Base-by-base conservation (phyloP, 1,284 basidiomycete species). In the Ustilago nuda region DNA sequence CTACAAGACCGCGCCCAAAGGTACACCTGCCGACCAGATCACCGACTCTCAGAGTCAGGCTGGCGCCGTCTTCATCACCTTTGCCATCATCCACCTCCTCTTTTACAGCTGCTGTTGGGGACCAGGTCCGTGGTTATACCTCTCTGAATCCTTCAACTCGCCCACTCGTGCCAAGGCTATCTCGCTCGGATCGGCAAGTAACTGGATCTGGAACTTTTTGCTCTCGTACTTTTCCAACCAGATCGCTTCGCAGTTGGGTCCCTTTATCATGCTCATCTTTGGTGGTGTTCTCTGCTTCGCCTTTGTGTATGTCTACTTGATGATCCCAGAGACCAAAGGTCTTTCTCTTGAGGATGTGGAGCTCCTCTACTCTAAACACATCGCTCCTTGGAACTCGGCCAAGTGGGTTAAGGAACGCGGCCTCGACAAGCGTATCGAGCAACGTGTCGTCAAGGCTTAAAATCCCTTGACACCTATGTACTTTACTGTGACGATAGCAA, bases 201-300 rank as follows among this genome's bases (percentile, higher is more conserved):
- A 88, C 81, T 91, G 90, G 91, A 56, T 91, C 45, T 91, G 90
- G 91, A 92, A 92, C 86, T 92, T 92, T 87, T 86, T 92, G n/a
- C 88, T 92, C 39, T 87, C 88, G 4, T 92, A 90, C 89, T 92
- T 92, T 83, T 87, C 90, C 1, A 90, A 91, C 6, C 88, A 89
- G 50, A 92, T 93, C 73, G 91, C 91, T 2, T 88, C 83, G 50
- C 81, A 88, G 80, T 82, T 72, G n/a, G 80, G 73, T 11, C 55
- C 64, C 87, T 92, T 91, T 81, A 92, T 92, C 72, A 91, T 92
- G 89, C 88, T 93, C 12, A 81, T 91, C 35, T 90, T 92, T 79
- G 92, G 91, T 30, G 90, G 89, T 77, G 82, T 90, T 65, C 92
- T 91, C 79, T 90, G 92, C 33, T 84, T 69, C 37, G 78, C 81